Base-by-base conservation (phyloP, 2,329 filamentous ascomycete species). In the Fusarium tricinctum region DNA sequence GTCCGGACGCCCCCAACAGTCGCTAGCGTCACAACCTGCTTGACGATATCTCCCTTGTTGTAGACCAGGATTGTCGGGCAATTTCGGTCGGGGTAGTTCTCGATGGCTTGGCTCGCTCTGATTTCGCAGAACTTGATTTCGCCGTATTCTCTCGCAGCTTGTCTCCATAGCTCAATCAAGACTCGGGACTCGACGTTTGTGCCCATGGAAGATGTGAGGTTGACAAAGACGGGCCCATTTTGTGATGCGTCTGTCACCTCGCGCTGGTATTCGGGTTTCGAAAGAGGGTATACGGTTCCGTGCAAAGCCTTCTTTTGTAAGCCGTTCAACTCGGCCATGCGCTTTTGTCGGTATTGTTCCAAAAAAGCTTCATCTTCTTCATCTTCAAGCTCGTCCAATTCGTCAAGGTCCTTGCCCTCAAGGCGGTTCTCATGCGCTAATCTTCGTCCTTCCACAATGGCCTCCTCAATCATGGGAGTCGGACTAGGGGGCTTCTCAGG, bases 101-200 rank as follows among this genome's bases (percentile, higher is more conserved):
- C 96, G 72, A 99, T 97, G 59, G 96, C 97, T 81, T 97, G 89
- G 76, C 93, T 90, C 8, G 91, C 96, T 72, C 91, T 88, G 72
- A 99, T 98, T 81, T 98, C 93, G 78, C 95, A 98, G 80, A 99
- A 99, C 81, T 99, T 99, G 78, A 99, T 84, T 69, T 99, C 95
- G 20, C 94, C 93, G 76, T 94, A 99, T 75, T 95, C 93, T 62
- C 81, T 82, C 1, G 96, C 95, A 40, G 96, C 86, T 75, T 94
- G 89, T 35, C 91, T 86, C 94, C 95, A 99, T 20, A 97, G 84
- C 76, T 97, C 92, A 1, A 90, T 89, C 72, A 98, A 81, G 5
- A 97, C 84, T 62, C 92, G 87, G 5, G 94, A 97, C 80, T 98
- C 94, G 33, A 91, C 86, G 75, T 97, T 97, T 52, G 88, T 92